Base-by-base conservation (phyloP, 169 alveolate species). In the Theileria luwenshuni region DNA sequence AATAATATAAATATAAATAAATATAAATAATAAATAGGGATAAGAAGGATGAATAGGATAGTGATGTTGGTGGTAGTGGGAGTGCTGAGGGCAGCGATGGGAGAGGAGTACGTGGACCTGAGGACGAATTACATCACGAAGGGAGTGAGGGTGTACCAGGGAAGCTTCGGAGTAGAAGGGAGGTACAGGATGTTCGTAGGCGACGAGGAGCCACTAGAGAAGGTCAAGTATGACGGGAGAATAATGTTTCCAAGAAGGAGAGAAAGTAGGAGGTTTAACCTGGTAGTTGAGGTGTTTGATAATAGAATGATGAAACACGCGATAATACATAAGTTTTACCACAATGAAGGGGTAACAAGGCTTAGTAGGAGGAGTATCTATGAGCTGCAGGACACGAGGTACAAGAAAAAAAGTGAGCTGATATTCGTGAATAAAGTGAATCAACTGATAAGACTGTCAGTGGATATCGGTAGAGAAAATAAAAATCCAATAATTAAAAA, bases 111-210 rank as follows among this genome's bases (percentile, higher is more conserved):
- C 30, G 65, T 56, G 0, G 65, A 56, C 30, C 13, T 56, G 23
- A 56, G 30, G 65, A n/a, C 15, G 17, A 28, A 2, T 56, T 28
- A 5, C 38, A 56, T 56, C 32, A 27, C 65, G 17, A n/a, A 25
- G 23, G 65, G 65, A 56, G 12, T 56, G 3, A 56, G 19, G 17
- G 65, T 56, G 42, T 21, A 28, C 30, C 45, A 56, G 23, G 65
- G 65, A 5, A 6, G 65, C 23, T 56, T 56, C 12, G 15, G 5
- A 8, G 38, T 1, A 21, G 6, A 19, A 8, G 35, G 43, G 6
- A 56, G 13, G 30, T 56, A 56, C 38, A 28, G 32, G 32, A 56
- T 56, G 65, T 56, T n/a, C 3, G 32, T 56, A 15, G 65, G 65
- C 30, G 32, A 56, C 19, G 32, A 13, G 5, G 32, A 56, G 30